phyloP scores from a whole-genome alignment of 768 basidiomycete species.

The Lactarius akahatsu region DNA sequence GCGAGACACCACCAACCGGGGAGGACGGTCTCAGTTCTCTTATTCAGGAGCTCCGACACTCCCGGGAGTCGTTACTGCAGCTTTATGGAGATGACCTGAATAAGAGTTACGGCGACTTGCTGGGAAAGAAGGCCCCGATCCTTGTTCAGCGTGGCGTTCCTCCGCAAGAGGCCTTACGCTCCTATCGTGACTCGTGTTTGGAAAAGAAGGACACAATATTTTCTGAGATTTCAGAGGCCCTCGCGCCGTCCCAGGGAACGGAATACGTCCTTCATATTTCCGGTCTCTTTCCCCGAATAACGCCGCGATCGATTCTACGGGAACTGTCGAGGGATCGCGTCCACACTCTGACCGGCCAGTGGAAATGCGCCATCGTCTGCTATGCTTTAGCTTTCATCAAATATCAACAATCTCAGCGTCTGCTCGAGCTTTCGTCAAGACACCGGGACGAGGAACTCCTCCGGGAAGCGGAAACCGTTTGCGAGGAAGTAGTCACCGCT shows the following conservation, averaged over 20 bases:
- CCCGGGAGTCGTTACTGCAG: not conserved
- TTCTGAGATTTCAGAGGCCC: not conserved
- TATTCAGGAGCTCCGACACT: conserved; percentile 1
- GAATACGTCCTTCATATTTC: not conserved
- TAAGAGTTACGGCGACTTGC: not conserved
- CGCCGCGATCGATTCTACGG: conserved; percentile 15
- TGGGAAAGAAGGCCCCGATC: not conserved
- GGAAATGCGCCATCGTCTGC: not conserved
- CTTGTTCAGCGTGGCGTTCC: not conserved
- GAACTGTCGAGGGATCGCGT: conserved; percentile 30
- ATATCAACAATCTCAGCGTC: conserved; percentile 15
- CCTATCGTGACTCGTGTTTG: conserved; percentile 3
- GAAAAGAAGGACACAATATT: not conserved
- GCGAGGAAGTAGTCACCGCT: not conserved
- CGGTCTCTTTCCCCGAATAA: conserved; percentile 17
- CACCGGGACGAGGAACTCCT: not conserved
- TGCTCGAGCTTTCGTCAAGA: conserved; percentile 8
- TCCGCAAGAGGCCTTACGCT: not conserved
- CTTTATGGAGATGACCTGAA: conserved; percentile 9
- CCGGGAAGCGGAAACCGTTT: conserved; percentile 4
- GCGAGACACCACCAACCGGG: not conserved
- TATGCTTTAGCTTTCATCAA: conserved; percentile 15
- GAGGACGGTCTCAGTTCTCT: not conserved
- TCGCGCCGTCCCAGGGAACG: not conserved
- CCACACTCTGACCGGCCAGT: conserved; percentile 8